These are phyloP conservation scores for Emergomyces pasteurianus DNA, from an alignment of 2,329 filamentous ascomycete genomes.

Conservation along the genomic window DNA sequence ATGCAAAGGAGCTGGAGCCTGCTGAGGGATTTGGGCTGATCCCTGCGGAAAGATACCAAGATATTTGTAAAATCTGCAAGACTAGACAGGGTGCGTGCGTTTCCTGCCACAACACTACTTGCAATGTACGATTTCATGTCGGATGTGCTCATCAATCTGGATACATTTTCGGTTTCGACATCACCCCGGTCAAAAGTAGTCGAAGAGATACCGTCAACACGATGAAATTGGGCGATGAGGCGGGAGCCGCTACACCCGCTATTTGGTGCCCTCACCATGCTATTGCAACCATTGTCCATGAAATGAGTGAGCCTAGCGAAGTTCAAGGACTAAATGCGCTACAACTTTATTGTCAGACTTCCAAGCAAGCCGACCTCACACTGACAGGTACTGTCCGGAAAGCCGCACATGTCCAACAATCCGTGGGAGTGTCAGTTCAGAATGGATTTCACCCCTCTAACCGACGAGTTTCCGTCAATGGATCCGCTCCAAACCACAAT, in stretches of 20 bases:
- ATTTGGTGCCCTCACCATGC: constrained; percentile 88
- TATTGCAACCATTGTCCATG: constrained; percentile 62
- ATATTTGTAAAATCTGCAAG: constrained; percentile 76
- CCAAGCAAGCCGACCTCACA: constrained; percentile 86
- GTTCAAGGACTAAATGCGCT: constrained; percentile 65
- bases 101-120: constrained; percentile 53
- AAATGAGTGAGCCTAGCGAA: constrained; percentile 63
- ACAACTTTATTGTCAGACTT: constrained; percentile 75
- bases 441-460: constrained; percentile 25
- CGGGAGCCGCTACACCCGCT: constrained; percentile 68
- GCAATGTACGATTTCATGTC: constrained; percentile 57
- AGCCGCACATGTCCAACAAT: constrained; percentile 54
- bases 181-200: constrained; percentile 79
- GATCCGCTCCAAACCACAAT: constrained; percentile 13
- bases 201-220: constrained; percentile 69
- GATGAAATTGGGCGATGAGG: constrained; percentile 69
- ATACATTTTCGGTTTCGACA: constrained; percentile 78
- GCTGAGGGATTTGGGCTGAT: constrained; percentile 86
- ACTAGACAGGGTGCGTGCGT: constrained; percentile 64
- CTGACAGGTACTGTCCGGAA: constrained; percentile 89
- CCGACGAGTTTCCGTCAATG: constrained; percentile 46
- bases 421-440: constrained; percentile 23
- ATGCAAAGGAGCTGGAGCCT: constrained; percentile 66
- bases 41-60: constrained; percentile 57
- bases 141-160: constrained; percentile 79